These are phyloP conservation scores for Fusarium virguliforme DNA, from an alignment of 2,329 filamentous ascomycete genomes.

Conservation along the genomic window DNA sequence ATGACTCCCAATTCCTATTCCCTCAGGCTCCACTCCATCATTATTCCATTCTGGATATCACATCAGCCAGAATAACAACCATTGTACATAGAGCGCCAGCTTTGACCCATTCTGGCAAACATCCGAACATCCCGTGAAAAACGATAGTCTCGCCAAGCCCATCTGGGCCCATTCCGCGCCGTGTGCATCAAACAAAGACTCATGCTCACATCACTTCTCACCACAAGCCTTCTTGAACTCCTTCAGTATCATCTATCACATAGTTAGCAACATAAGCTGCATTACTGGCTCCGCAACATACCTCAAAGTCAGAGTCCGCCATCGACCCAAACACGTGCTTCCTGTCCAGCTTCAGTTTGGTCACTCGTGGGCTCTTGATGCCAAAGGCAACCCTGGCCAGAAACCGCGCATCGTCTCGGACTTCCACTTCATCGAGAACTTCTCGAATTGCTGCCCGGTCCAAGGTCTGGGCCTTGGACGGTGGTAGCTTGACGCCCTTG, in stretches of 20 bases:
- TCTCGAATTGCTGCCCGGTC: constrained; percentile 59
- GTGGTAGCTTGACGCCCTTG: constrained; percentile 57
- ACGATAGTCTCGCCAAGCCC: neutral
- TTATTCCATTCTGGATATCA: neutral
- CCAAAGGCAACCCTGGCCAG: constrained; percentile 75
- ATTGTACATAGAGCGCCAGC: neutral
- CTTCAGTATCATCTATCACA: constrained; percentile 38
- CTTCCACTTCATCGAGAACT: constrained; percentile 62
- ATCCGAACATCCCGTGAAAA: neutral
- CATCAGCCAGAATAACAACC: neutral
- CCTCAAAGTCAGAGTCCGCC: constrained; percentile 69
- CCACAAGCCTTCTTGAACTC: constrained; percentile 45
- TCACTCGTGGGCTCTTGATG: constrained; percentile 71
- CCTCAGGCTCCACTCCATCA: neutral
- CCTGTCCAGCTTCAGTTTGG: constrained; percentile 64
- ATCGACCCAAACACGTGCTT: constrained; percentile 67
- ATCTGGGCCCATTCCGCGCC: neutral
- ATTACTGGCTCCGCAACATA: constrained; percentile 43
- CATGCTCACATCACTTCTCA: constrained; percentile 21
- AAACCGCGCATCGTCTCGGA: constrained; percentile 72
- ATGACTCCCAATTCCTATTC: neutral
- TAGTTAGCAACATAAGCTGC: constrained; percentile 11
- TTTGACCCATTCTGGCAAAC: neutral
- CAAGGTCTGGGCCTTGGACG: constrained; percentile 58
- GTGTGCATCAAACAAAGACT: constrained; percentile 1